phyloP scores from a whole-genome alignment of 805 yeast species.

The Wickerhamomyces chambardii region DNA sequence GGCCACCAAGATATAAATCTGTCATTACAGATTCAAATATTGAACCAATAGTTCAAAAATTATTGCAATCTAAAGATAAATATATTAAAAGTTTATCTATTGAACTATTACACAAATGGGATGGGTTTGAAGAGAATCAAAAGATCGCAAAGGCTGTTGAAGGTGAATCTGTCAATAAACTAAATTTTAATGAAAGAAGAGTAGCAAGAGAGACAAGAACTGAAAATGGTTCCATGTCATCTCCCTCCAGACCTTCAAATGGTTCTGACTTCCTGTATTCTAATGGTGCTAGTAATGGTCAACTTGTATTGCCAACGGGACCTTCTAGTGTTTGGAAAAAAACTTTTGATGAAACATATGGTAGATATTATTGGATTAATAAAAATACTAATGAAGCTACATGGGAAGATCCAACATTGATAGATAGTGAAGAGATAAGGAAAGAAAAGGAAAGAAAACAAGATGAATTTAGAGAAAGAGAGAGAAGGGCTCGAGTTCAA shows the following conservation, averaged over 20 bases:
- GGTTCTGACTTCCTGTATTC: too few species aligned
- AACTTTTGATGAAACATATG: neutral
- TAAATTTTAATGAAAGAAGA: constrained; percentile 12
- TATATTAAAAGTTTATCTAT: constrained; percentile 29
- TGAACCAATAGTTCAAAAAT: constrained; percentile 46
- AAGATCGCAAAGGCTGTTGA: constrained; percentile 59
- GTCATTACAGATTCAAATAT: constrained; percentile 69
- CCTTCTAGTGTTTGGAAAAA: neutral
- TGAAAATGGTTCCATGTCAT: neutral
- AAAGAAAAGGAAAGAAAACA: constrained; percentile 6
- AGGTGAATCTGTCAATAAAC: neutral
- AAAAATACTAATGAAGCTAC: constrained; percentile 30
- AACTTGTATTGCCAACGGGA: too few species aligned
- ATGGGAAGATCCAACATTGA: constrained; percentile 50
- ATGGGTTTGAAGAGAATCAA: constrained; percentile 68
- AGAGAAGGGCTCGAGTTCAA: constrained; percentile 12
- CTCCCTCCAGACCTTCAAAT: too few species aligned
- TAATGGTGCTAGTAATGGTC: too few species aligned
- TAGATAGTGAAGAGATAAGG: neutral
- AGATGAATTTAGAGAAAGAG: constrained; percentile 18
- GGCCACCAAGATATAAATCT: constrained; percentile 72
- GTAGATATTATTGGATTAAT: constrained; percentile 45
- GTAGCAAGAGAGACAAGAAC: too few species aligned
- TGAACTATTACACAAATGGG: constrained; percentile 58
- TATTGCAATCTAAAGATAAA: constrained; percentile 21